These are phyloP conservation scores for Pelargonium australe DNA, from an alignment of 441 rosid genomes.

Conservation along the genomic window DNA sequence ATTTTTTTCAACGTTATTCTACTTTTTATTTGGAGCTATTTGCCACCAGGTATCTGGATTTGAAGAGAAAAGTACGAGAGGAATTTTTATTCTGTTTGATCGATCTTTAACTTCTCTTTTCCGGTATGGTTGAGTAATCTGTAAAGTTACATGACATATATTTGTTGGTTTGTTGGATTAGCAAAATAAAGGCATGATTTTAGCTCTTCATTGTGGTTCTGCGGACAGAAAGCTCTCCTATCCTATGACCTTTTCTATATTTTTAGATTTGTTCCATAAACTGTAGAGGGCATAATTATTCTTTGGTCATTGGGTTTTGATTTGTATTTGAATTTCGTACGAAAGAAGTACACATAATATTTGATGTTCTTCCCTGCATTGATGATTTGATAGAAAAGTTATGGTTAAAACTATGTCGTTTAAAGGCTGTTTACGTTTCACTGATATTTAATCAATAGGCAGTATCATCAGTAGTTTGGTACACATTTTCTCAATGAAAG, in stretches of 20 bases:
- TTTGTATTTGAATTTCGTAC: background rate
- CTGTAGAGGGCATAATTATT: background rate
- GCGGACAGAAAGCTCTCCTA: too few relatives aligned
- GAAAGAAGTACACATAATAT: background rate
- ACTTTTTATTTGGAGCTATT: conserved; percentile 3
- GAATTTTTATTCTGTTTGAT: too few relatives aligned
- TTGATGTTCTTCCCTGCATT: background rate
- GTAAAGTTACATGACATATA: too few relatives aligned
- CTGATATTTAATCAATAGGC: background rate
- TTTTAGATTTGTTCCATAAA: background rate
- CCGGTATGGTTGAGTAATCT: too few relatives aligned
- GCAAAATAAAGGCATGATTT: background rate
- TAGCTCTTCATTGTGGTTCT: background rate
- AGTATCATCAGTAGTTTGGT: background rate
- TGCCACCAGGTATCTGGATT: background rate
- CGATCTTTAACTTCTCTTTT: too few relatives aligned
- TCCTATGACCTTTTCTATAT: too few relatives aligned
- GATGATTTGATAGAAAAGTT: background rate
- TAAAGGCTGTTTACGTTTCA: background rate
- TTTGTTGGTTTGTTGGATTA: background rate
- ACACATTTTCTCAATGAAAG: background rate
- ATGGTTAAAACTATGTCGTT: background rate
- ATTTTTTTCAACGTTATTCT: background rate
- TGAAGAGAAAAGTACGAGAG: background rate
- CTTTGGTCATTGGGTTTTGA: background rate